These are phyloP conservation scores for Baudoinia panamericana DNA, from an alignment of 495 filamentous ascomycete genomes.

Conservation along the genomic window DNA sequence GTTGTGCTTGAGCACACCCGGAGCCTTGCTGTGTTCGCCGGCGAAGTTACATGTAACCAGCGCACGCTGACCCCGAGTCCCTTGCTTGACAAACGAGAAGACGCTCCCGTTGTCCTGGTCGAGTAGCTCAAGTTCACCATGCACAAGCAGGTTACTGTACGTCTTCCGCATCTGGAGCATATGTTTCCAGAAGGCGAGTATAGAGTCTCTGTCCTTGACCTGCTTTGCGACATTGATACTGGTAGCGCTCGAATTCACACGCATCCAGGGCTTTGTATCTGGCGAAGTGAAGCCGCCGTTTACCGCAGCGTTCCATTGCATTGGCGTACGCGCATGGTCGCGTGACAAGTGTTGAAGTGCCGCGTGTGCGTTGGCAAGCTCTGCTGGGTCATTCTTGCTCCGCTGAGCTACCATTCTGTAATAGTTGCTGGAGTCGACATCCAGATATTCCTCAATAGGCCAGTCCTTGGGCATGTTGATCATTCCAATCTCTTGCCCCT, in stretches of 20 bases:
- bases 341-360: slow-evolving; percentile 43
- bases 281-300: slow-evolving; percentile 42
- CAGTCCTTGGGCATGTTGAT: slow-evolving; percentile 25
- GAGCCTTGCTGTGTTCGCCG: too few relatives aligned
- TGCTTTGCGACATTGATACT: slow-evolving; percentile 41
- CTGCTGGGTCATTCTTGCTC: slow-evolving; percentile 24
- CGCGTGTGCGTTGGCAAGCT: slow-evolving; percentile 46
- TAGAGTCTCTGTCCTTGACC: slow-evolving; percentile 33
- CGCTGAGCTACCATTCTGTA: slow-evolving; percentile 9
- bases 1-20: too few relatives aligned
- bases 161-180: slow-evolving; percentile 43
- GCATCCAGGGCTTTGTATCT: slow-evolving; percentile 48
- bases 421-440: slow-evolving; percentile 23
- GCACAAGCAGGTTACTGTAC: too few relatives aligned
- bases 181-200: slow-evolving; percentile 40
- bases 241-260: slow-evolving; percentile 40
- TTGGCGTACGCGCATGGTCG: slow-evolving; percentile 49
- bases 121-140: too few relatives aligned
- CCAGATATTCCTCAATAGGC: slow-evolving; percentile 26
- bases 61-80: too few relatives aligned
- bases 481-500: slow-evolving; percentile 31
- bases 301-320: slow-evolving; percentile 43
- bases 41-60: too few relatives aligned
- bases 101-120: too few relatives aligned
- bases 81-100: too few relatives aligned